phyloP scores from a whole-genome alignment of 1,284 basidiomycete genomes.

The Cryptococcus sp. region DNA sequence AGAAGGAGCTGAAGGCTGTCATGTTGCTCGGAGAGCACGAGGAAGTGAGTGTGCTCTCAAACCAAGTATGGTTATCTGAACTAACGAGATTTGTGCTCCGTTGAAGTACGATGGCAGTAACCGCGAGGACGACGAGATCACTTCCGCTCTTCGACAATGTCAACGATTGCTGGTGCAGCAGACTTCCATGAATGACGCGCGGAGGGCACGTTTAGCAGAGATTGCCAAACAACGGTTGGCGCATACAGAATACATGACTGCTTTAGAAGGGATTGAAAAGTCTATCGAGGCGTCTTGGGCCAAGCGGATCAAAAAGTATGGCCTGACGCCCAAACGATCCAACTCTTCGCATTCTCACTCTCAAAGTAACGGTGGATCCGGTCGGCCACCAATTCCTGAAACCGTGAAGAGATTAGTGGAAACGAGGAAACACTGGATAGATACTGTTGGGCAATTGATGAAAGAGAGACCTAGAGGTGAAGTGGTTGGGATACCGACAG shows the following conservation, averaged over 20 bases:
- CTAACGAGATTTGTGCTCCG: constrained; percentile 3
- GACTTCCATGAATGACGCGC: constrained; percentile 75
- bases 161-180: constrained; percentile 79
- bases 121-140: constrained; percentile 88
- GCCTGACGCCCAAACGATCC: constrained; percentile 70
- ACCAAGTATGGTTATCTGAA: not conserved
- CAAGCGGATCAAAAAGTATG: constrained; percentile 55
- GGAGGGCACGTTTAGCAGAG: constrained; percentile 69
- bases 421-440: constrained; percentile 71
- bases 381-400: constrained; percentile 65
- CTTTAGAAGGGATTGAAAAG: constrained; percentile 78
- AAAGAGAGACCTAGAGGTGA: constrained; percentile 64
- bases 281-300: constrained; percentile 62
- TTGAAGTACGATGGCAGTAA: constrained; percentile 72
- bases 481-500: constrained; percentile 70
- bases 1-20: constrained; percentile 57
- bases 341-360: constrained; percentile 57
- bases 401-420: constrained; percentile 68
- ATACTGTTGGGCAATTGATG: constrained; percentile 68
- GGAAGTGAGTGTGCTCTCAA: constrained; percentile 49
- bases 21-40: constrained; percentile 58
- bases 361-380: constrained; percentile 53
- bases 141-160: constrained; percentile 81
- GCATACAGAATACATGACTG: constrained; percentile 81
- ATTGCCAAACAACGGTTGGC: constrained; percentile 85